Conservation (phyloP, 164 flowering plant genomes). For the Macadamia tetraphylla region DNA sequence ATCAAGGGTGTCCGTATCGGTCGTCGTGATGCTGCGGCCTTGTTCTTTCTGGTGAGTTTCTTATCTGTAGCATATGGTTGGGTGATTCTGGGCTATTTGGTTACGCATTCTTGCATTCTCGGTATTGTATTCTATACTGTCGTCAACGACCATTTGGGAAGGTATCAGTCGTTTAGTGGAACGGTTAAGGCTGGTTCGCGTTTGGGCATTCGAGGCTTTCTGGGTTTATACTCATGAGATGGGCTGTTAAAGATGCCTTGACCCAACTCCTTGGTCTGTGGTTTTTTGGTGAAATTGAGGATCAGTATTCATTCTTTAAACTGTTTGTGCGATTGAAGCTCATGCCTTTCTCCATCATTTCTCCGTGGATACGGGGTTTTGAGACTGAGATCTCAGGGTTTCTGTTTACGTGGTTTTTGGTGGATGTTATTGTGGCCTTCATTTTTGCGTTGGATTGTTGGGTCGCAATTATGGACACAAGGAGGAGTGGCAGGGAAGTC, state of each 20-base stretch:
- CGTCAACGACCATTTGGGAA: slow-evolving; percentile 52
- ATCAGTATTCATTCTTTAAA: slow-evolving; percentile 77
- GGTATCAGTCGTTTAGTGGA: slow-evolving; percentile 31
- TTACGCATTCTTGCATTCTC: slow-evolving; percentile 67
- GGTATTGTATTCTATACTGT: slow-evolving; percentile 72
- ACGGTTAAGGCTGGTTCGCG: slow-evolving; percentile 62
- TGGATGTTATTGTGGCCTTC: slow-evolving; percentile 55
- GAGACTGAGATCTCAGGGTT: slow-evolving; percentile 67
- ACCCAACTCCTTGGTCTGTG: slow-evolving; percentile 84
- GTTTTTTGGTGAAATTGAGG: slow-evolving; percentile 86
- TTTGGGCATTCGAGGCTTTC: slow-evolving; percentile 67
- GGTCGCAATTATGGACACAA: slow-evolving; percentile 72
- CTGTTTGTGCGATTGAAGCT: slow-evolving; percentile 80
- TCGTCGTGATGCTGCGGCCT: slow-evolving; percentile 51
- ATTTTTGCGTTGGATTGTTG: slow-evolving; percentile 81
- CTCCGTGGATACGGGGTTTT: slow-evolving; percentile 61
- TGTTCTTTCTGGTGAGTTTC: slow-evolving; percentile 63
- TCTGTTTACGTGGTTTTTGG: slow-evolving; percentile 60
- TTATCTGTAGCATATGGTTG: slow-evolving; percentile 79
- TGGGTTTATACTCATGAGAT: slow-evolving; percentile 75
- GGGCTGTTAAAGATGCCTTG: slow-evolving; percentile 93
- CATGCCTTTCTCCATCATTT: slow-evolving; percentile 80
- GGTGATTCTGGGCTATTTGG: slow-evolving; percentile 80
- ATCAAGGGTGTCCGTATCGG: slow-evolving; percentile 58
- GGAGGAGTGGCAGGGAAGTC: slow-evolving; percentile 73